Percentiles rank a stretch among this genome's conserved stretches.
phyloP scores from a whole-genome alignment of 306 rosid genomes.

The Morella rubra region DNA sequence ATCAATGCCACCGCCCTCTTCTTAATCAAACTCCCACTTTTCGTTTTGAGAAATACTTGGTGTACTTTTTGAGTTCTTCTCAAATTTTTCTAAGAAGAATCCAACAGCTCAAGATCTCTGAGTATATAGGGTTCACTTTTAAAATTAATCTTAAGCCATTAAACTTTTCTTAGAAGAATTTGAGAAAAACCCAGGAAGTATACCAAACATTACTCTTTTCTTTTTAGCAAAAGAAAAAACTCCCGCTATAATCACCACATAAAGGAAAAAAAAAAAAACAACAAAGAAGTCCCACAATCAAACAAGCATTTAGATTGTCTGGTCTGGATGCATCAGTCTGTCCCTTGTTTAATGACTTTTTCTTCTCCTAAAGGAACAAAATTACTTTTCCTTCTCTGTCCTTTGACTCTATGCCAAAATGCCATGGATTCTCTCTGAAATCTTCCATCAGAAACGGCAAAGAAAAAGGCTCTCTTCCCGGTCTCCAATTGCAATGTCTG shows the following conservation, averaged over 20 bases:
- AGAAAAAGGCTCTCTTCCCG: constrained; percentile 11
- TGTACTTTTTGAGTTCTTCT: too few relatives aligned
- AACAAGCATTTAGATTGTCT: background rate
- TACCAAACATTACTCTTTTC: too few relatives aligned
- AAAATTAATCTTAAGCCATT: too few relatives aligned
- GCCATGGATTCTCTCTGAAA: background rate
- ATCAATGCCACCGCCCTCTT: constrained; percentile 32
- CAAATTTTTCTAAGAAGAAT: too few relatives aligned
- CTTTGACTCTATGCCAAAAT: constrained; percentile 18
- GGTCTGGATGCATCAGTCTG: constrained; percentile 34
- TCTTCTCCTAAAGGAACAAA: background rate
- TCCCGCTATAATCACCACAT: background rate
- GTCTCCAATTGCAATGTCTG: constrained; percentile 35
- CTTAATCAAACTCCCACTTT: background rate
- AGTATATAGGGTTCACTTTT: too few relatives aligned
- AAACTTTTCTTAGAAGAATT: too few relatives aligned
- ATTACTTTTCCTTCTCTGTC: background rate
- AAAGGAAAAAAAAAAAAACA: background rate
- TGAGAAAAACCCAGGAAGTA: too few relatives aligned
- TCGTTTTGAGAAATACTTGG: too few relatives aligned
- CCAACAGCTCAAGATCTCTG: too few relatives aligned
- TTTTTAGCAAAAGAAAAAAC: background rate
- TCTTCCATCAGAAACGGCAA: constrained; percentile 5
- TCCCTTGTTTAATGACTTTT: constrained; percentile 39
- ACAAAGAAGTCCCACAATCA: background rate